Evolutionary conservation across 1,139 yeast genomes (phyloP).

Genomic region (Hemisphaericaspora subhashii): DNA sequence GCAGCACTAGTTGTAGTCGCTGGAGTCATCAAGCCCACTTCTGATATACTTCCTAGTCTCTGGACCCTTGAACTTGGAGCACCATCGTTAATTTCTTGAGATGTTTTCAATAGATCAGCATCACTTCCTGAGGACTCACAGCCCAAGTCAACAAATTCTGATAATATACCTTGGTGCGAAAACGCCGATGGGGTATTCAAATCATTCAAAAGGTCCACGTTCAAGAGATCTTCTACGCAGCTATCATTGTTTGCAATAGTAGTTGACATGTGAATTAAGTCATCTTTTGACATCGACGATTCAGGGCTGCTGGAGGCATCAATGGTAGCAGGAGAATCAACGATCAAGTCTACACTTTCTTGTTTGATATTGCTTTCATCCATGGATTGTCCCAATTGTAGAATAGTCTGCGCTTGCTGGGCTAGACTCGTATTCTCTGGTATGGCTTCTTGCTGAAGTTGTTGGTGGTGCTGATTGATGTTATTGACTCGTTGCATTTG

Average conservation of each 20-base stretch:
- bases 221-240: constrained; percentile 18
- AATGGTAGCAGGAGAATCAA: constrained; percentile 17
- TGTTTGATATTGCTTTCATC: neutral
- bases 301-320: constrained; percentile 19
- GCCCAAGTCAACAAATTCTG: constrained; percentile 13
- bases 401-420: no score
- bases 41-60: constrained; percentile 4
- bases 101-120: constrained; percentile 5
- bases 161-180: constrained; percentile 3
- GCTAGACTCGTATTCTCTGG: no score
- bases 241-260: constrained; percentile 8
- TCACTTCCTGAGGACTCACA: constrained; percentile 8
- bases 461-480: neutral
- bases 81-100: constrained; percentile 5
- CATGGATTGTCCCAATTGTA: neutral
- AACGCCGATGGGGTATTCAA: neutral
- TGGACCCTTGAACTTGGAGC: constrained; percentile 6
- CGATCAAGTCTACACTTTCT: neutral
- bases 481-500: constrained; percentile 1
- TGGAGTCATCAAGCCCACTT: neutral
- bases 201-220: constrained; percentile 16
- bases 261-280: constrained; percentile 9
- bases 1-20: no score
- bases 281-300: constrained; percentile 12
- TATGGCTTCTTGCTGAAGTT: neutral